Evolutionary conservation across 2,329 filamentous ascomycete species (phyloP).

Genomic region (Rhexocercosporidium sp.): DNA sequence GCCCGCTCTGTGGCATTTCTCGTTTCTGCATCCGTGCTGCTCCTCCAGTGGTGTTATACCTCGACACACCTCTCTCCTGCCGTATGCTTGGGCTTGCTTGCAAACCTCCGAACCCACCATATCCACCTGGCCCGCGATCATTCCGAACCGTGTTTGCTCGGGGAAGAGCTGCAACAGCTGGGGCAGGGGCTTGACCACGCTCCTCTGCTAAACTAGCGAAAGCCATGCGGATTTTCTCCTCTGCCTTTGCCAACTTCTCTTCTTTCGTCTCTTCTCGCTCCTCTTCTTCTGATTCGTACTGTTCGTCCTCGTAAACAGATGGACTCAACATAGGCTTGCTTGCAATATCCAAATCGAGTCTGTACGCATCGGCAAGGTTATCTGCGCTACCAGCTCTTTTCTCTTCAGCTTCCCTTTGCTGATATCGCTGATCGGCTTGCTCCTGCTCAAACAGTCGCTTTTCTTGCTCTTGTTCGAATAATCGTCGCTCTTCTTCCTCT

Average conservation of each 20-base stretch:
- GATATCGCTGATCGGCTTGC: background rate
- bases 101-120: background rate
- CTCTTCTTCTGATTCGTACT: conserved; percentile 13
- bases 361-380: conserved; percentile 6
- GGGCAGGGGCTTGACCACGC: background rate
- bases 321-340: conserved; percentile 11
- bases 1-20: background rate
- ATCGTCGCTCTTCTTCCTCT: background rate
- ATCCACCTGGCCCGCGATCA: background rate
- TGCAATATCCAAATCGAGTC: background rate
- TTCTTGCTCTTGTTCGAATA: background rate
- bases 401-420: background rate
- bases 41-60: conserved; percentile 11
- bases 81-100: background rate
- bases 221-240: conserved; percentile 16
- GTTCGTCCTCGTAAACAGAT: conserved; percentile 7
- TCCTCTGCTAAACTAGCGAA: conserved; percentile 15
- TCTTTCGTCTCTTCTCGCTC: conserved; percentile 12
- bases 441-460: background rate
- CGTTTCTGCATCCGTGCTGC: background rate
- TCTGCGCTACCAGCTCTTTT: background rate
- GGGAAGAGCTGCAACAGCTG: background rate
- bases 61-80: conserved; percentile 8
- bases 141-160: conserved; percentile 10
- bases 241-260: conserved; percentile 13